Evolutionary conservation across 75 land plant species (phyloP).

Genomic region (Picea sitchensis): DNA sequence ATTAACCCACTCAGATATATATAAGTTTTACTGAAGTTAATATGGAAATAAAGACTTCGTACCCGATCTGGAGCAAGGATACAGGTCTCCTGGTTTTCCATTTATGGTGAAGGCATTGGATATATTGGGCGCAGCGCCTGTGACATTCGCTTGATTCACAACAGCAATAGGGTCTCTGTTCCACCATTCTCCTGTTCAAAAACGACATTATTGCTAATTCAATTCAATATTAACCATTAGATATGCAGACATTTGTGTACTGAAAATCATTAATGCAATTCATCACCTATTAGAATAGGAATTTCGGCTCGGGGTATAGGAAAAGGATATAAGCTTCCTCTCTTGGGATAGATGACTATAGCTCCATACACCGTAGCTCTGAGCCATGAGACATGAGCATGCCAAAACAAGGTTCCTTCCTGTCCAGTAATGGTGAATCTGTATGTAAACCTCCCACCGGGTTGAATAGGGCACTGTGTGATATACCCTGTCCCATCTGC

Average conservation of each 20-base stretch:
- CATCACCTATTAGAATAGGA: conserved; percentile 16
- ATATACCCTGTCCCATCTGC: background rate
- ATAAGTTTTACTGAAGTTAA: too few relatives aligned
- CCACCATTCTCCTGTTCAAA: conserved; percentile 50
- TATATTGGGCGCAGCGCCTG: conserved; percentile 24
- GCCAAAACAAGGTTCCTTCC: conserved; percentile 32
- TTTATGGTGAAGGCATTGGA: conserved; percentile 41
- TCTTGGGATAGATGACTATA: conserved; percentile 14
- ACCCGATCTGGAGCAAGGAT: conserved; percentile 26
- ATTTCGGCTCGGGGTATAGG: conserved; percentile 12
- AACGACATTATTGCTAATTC: too few relatives aligned
- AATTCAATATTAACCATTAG: too few relatives aligned
- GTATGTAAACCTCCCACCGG: background rate
- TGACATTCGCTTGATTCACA: background rate
- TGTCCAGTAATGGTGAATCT: conserved; percentile 8
- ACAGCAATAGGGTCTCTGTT: conserved; percentile 25
- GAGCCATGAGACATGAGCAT: conserved; percentile 37
- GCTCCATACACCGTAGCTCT: conserved; percentile 35
- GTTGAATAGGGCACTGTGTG: background rate
- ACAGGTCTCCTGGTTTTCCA: conserved; percentile 41
- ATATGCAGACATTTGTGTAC: too few relatives aligned
- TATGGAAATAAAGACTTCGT: background rate
- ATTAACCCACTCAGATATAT: too few relatives aligned
- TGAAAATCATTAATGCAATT: too few relatives aligned
- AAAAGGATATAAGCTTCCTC: conserved; percentile 11